A percentile compares a stretch with the other conserved stretches of the same genome.
These are phyloP conservation scores for Penicillium sp. DNA, from an alignment of 2,329 filamentous ascomycete species.

Conservation along the genomic window DNA sequence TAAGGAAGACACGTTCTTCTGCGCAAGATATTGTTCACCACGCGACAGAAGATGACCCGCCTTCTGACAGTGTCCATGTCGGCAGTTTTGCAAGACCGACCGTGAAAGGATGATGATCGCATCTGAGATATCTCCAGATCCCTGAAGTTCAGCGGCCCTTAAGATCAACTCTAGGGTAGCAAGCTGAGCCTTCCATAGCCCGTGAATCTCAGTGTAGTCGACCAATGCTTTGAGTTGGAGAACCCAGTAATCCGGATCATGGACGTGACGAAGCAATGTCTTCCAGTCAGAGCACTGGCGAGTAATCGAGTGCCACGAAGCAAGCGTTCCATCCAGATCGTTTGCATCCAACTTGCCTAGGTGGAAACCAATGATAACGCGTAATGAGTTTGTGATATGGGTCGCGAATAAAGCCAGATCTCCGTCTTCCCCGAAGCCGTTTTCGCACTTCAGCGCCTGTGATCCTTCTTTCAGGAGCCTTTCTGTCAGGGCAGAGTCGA, in stretches of 20 bases:
- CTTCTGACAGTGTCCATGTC: slow-evolving; percentile 60
- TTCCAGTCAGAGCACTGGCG: slow-evolving; percentile 44
- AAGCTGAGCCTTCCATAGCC: slow-evolving; percentile 51
- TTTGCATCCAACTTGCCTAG: slow-evolving; percentile 29
- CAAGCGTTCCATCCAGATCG: slow-evolving; percentile 30
- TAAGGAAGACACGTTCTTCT: slow-evolving; percentile 43
- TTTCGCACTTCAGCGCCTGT: slow-evolving; percentile 13
- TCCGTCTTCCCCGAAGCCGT: slow-evolving; percentile 25
- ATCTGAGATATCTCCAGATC: slow-evolving; percentile 35
- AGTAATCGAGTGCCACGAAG: slow-evolving; percentile 42
- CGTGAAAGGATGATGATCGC: slow-evolving; percentile 45
- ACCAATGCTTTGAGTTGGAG: slow-evolving; percentile 53
- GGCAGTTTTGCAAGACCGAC: slow-evolving; percentile 56
- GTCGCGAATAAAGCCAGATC: slow-evolving; percentile 25
- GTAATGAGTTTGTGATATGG: slow-evolving; percentile 35
- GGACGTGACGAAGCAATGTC: slow-evolving; percentile 46
- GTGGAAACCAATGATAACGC: slow-evolving; percentile 35
- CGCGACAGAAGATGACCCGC: slow-evolving; percentile 58
- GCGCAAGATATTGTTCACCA: slow-evolving; percentile 52
- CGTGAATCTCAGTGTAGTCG: slow-evolving; percentile 59
- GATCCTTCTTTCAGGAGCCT: slow-evolving; percentile 28
- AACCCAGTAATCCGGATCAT: slow-evolving; percentile 50
- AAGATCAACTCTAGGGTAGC: slow-evolving; percentile 51
- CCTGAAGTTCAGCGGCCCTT: slow-evolving; percentile 48
- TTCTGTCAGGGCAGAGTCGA: slow-evolving; percentile 28